Conservation (phyloP, 345 rosid species). For the Rhodamnia argentea region DNA sequence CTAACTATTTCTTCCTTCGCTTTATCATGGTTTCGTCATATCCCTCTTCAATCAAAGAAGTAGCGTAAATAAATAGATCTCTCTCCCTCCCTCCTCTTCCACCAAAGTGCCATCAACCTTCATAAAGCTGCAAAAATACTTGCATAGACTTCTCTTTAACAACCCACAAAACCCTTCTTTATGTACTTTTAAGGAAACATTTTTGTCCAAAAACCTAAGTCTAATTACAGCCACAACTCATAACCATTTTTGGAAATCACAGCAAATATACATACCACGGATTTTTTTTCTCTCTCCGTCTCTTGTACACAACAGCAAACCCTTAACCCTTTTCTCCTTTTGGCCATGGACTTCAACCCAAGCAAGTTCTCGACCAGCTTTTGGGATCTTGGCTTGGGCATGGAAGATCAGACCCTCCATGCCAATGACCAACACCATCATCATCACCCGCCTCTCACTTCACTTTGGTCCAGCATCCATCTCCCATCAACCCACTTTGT, state of each 20-base stretch:
- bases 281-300: background rate
- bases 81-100: background rate
- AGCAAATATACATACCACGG: slow-evolving; percentile 1
- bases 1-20: background rate
- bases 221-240: background rate
- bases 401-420: slow-evolving; percentile 6
- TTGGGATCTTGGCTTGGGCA: slow-evolving; percentile 7
- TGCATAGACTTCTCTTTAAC: slow-evolving; percentile 21
- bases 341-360: slow-evolving; percentile 40
- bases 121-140: slow-evolving; percentile 3
- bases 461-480: background rate
- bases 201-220: background rate
- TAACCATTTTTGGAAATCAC: slow-evolving; percentile 3
- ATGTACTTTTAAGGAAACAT: slow-evolving; percentile 11
- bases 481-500: background rate
- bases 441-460: slow-evolving; percentile 1
- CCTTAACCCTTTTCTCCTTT: background rate
- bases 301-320: background rate
- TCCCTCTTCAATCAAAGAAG: background rate
- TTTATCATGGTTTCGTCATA: background rate
- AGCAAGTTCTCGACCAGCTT: slow-evolving; percentile 10
- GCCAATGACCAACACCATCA: slow-evolving; percentile 14
- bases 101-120: background rate
- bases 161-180: slow-evolving; percentile 34
- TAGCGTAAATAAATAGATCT: background rate